Conservation (phyloP, 2,329 filamentous ascomycete genomes). For the Aspergillus glaucus region DNA sequence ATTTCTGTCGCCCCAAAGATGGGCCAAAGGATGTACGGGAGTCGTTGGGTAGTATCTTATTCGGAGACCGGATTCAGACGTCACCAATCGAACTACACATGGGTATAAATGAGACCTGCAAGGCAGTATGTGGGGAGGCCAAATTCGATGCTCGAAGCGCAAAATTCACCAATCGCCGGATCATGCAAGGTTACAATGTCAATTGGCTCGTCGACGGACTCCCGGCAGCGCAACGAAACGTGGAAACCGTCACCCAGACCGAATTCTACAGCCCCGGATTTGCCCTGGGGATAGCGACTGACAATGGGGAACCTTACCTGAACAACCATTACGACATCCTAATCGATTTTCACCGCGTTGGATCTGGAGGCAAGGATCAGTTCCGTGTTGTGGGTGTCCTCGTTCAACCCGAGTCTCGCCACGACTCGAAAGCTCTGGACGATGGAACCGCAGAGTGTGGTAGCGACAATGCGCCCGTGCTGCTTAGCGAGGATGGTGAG, state of each 20-base stretch:
- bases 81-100: conserved; percentile 88
- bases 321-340: conserved; percentile 96
- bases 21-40: conserved; percentile 77
- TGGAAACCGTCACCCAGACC: conserved; percentile 67
- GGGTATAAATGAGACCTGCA: conserved; percentile 81
- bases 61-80: conserved; percentile 95
- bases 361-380: conserved; percentile 49
- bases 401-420: conserved; percentile 71
- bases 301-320: conserved; percentile 55
- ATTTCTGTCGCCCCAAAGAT: conserved; percentile 75
- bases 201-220: conserved; percentile 96
- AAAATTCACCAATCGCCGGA: conserved; percentile 74
- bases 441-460: conserved; percentile 58
- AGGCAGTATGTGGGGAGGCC: conserved; percentile 63
- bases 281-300: conserved; percentile 58
- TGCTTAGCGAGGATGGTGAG: conserved; percentile 57
- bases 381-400: conserved; percentile 87
- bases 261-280: conserved; percentile 92
- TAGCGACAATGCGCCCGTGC: conserved; percentile 50
- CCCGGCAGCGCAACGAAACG: conserved; percentile 77
- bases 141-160: conserved; percentile 62
- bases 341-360: conserved; percentile 84
- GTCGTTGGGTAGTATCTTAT: conserved; percentile 90
- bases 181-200: conserved; percentile 79
- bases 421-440: conserved; percentile 48